phyloP scores from a whole-genome alignment of 768 basidiomycete genomes.

The Imleria badia region DNA sequence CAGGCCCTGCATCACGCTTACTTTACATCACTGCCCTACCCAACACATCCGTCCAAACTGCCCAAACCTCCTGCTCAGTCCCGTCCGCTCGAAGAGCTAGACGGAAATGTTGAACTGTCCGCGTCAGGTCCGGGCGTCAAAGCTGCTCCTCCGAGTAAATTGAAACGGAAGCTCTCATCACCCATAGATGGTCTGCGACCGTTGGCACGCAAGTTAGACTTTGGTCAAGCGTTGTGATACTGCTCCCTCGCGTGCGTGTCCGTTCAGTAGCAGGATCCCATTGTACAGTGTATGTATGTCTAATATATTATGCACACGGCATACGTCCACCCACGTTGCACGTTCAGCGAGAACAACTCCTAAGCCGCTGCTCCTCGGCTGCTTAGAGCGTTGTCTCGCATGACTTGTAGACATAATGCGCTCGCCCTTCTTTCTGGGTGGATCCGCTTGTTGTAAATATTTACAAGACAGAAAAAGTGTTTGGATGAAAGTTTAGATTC shows the following conservation, averaged over 20 bases:
- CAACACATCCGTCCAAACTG: slow-evolving; percentile 84
- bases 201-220: slow-evolving; percentile 72
- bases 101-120: slow-evolving; percentile 64
- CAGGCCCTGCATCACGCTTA: slow-evolving; percentile 88
- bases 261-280: not conserved
- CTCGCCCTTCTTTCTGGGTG: too few relatives aligned
- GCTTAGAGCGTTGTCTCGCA: too few relatives aligned
- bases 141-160: slow-evolving; percentile 48
- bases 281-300: not conserved
- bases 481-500: too few relatives aligned
- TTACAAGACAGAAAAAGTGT: too few relatives aligned
- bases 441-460: too few relatives aligned
- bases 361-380: too few relatives aligned
- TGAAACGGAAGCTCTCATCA: slow-evolving; percentile 72
- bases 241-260: not conserved
- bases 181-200: slow-evolving; percentile 52
- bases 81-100: slow-evolving; percentile 73
- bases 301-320: too few relatives aligned
- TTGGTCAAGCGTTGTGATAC: slow-evolving; percentile 43
- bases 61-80: slow-evolving; percentile 66
- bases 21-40: slow-evolving; percentile 82
- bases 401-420: too few relatives aligned
- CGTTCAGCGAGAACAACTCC: too few relatives aligned
- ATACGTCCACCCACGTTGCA: too few relatives aligned
- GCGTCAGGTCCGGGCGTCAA: slow-evolving; percentile 51